phyloP scores from a whole-genome alignment of 2,329 filamentous ascomycete genomes.

The Claviceps pusilla region DNA sequence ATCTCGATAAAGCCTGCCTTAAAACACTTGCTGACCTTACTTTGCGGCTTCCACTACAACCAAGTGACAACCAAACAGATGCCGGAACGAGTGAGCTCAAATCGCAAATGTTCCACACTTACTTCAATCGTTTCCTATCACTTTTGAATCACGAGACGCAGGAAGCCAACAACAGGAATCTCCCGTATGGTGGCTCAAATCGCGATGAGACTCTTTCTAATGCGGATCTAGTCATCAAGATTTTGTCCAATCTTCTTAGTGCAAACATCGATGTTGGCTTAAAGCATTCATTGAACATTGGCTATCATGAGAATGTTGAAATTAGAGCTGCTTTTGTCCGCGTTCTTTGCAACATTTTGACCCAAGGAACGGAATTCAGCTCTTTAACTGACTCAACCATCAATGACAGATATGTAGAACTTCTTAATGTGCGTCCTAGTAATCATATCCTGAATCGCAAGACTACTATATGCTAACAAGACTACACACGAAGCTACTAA shows the following conservation, averaged over 20 bases:
- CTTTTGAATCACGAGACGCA: slow-evolving; percentile 43
- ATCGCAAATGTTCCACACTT: slow-evolving; percentile 56
- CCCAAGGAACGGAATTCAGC: slow-evolving; percentile 58
- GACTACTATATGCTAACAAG: background rate
- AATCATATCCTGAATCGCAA: background rate
- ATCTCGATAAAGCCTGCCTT: slow-evolving; percentile 51
- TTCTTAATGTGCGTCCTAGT: slow-evolving; percentile 33
- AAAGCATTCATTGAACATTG: slow-evolving; percentile 55
- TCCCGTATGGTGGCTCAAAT: slow-evolving; percentile 18
- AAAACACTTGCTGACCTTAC: slow-evolving; percentile 51
- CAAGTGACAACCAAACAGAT: slow-evolving; percentile 49
- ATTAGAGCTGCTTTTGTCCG: slow-evolving; percentile 57
- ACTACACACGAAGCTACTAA: slow-evolving; percentile 33
- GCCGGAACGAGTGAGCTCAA: slow-evolving; percentile 53
- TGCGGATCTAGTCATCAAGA: slow-evolving; percentile 50
- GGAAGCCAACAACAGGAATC: slow-evolving; percentile 21
- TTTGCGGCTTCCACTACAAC: slow-evolving; percentile 50
- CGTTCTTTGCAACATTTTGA: slow-evolving; percentile 54
- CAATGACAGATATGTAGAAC: slow-evolving; percentile 52
- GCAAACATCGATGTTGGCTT: slow-evolving; percentile 58
- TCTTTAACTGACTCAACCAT: slow-evolving; percentile 52
- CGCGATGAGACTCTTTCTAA: slow-evolving; percentile 41
- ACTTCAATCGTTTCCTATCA: slow-evolving; percentile 55
- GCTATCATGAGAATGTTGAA: slow-evolving; percentile 55
- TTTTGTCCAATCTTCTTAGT: slow-evolving; percentile 53